Percentiles rank a stretch among this genome's conserved stretches.
Evolutionary conservation across 805 yeast species (phyloP).

Genomic region (Nakazawaea siamensis): DNA sequence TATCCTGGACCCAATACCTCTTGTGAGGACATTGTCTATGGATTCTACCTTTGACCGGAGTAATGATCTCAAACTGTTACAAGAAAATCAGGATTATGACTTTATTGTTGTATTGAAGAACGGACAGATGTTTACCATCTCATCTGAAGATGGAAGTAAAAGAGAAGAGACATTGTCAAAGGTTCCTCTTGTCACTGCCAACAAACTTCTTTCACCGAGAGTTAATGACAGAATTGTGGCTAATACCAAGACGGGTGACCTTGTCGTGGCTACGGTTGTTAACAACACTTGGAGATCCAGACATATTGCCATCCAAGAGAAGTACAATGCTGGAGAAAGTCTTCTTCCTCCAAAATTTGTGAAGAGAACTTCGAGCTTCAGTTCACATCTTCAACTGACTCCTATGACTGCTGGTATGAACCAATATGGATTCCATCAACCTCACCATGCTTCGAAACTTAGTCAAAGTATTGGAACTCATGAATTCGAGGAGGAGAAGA

Average conservation of each 20-base stretch:
- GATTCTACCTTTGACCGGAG: slow-evolving; percentile 25
- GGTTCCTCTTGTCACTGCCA: slow-evolving; percentile 38
- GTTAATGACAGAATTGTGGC: slow-evolving; percentile 66
- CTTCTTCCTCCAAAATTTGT: slow-evolving; percentile 30
- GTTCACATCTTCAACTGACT: slow-evolving; percentile 7
- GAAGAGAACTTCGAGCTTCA: slow-evolving; percentile 18
- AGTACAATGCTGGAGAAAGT: slow-evolving; percentile 34
- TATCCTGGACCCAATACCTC: no score
- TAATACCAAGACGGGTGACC: slow-evolving; percentile 36
- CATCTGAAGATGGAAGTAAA: slow-evolving; percentile 40
- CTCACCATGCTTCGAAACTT: slow-evolving; percentile 10
- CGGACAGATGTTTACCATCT: slow-evolving; percentile 41
- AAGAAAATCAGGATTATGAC: slow-evolving; percentile 27
- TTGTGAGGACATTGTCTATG: slow-evolving; percentile 18
- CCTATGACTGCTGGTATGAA: background rate
- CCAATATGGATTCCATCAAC: no score
- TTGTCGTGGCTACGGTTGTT: slow-evolving; percentile 56
- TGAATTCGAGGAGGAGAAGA: slow-evolving; percentile 18
- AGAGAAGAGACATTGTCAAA: slow-evolving; percentile 24
- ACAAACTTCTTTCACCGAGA: slow-evolving; percentile 58
- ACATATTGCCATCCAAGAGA: slow-evolving; percentile 36
- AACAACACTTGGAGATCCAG: slow-evolving; percentile 60
- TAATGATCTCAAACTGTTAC: slow-evolving; percentile 19
- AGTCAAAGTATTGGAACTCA: slow-evolving; percentile 4
- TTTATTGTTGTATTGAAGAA: slow-evolving; percentile 43